Conservation (phyloP, 306 rosid species). For the Corylus avellana region DNA sequence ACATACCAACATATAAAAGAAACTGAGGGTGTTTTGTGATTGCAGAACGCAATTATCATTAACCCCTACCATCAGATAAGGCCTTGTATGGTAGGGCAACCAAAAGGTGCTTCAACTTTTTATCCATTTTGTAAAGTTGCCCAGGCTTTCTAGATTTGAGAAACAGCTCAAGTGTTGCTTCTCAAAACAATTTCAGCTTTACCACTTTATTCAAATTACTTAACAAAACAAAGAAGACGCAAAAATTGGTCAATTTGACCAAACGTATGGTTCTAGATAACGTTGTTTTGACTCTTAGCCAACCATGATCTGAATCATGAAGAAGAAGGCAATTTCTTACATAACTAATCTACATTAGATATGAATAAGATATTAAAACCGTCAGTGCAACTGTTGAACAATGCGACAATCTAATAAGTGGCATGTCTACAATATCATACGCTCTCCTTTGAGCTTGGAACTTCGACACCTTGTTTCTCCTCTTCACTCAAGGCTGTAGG, state of each 20-base stretch:
- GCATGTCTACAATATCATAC: slow-evolving; percentile 47
- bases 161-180: too few relatives aligned
- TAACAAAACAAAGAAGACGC: neutral
- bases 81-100: too few relatives aligned
- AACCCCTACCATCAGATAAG: too few relatives aligned
- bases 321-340: slow-evolving; percentile 19
- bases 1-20: too few relatives aligned
- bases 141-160: too few relatives aligned
- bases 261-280: neutral
- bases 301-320: slow-evolving; percentile 6
- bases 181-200: too few relatives aligned
- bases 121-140: too few relatives aligned
- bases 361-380: slow-evolving; percentile 28
- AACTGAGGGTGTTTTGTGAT: too few relatives aligned
- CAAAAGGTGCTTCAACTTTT: too few relatives aligned
- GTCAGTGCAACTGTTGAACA: slow-evolving; percentile 21
- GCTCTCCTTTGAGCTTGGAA: slow-evolving; percentile 70
- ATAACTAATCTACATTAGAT: slow-evolving; percentile 21
- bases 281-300: neutral
- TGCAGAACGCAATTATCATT: too few relatives aligned
- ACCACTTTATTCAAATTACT: neutral
- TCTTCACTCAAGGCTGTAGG: slow-evolving; percentile 44
- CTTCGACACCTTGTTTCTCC: slow-evolving; percentile 60
- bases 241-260: neutral
- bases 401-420: slow-evolving; percentile 10